Evolutionary conservation across 768 basidiomycete genomes (phyloP).

Genomic region (Dentipellis sp.): DNA sequence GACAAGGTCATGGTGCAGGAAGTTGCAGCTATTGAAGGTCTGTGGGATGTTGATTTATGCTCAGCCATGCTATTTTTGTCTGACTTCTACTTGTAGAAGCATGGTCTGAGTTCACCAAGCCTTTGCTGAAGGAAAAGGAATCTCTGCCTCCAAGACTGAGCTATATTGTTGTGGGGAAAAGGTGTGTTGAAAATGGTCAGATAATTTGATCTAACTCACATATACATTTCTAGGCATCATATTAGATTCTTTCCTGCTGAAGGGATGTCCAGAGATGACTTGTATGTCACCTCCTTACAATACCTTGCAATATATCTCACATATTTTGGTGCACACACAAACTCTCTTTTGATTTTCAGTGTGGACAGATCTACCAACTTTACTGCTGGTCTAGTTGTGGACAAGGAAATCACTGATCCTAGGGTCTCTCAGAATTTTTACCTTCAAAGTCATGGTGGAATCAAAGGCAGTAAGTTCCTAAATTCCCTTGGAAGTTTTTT

Average conservation of each 20-base stretch:
- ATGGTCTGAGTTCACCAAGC: conserved; percentile 5
- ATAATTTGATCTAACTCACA: neutral
- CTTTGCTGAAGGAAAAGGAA: neutral
- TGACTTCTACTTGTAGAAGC: neutral
- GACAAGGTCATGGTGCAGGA: conserved; percentile 31
- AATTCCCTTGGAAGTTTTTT: too few relatives aligned
- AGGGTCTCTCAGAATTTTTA: conserved; percentile 9
- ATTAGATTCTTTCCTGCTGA: conserved; percentile 34
- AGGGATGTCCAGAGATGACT: too few relatives aligned
- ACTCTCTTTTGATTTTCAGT: neutral
- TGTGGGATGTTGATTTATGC: neutral
- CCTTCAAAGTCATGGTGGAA: conserved; percentile 11
- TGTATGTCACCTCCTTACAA: neutral
- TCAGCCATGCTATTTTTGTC: neutral
- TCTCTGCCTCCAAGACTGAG: conserved; percentile 24
- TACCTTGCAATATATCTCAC: conserved; percentile 1
- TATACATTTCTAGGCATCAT: conserved; percentile 34
- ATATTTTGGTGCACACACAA: neutral
- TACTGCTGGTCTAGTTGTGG: conserved; percentile 12
- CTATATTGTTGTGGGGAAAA: conserved; percentile 57
- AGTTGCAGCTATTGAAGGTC: conserved; percentile 35
- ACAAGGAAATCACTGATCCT: conserved; percentile 8
- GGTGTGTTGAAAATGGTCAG: conserved; percentile 17
- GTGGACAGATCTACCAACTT: conserved; percentile 10
- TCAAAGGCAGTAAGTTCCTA: conserved; percentile 30